Percentiles rank a stretch among this genome's conserved stretches.
phyloP scores from a whole-genome alignment of 1,139 yeast genomes.

The Debaryomycetaceae sp. region DNA sequence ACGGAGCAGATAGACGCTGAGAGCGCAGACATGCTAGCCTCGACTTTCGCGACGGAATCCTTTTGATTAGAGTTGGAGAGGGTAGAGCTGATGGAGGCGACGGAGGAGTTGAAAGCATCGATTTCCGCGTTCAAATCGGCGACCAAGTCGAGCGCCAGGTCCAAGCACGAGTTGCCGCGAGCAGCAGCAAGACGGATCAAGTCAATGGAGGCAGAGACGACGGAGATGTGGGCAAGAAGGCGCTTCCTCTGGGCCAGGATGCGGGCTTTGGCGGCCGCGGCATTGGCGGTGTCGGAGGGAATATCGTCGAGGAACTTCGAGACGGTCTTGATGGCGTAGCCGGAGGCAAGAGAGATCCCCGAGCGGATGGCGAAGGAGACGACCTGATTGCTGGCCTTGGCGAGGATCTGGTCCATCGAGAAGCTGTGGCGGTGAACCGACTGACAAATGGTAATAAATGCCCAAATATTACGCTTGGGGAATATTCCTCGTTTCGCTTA shows the following conservation, averaged over 20 bases:
- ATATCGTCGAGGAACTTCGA: conserved; percentile 47
- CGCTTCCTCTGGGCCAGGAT: conserved; percentile 32
- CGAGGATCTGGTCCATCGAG: conserved; percentile 15
- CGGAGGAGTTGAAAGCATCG: conserved; percentile 43
- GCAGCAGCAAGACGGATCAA: conserved; percentile 60
- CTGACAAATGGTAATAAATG: too few species aligned
- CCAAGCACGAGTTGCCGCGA: conserved; percentile 58
- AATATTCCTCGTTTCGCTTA: too few species aligned
- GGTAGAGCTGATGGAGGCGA: conserved; percentile 20
- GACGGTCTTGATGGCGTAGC: conserved; percentile 62
- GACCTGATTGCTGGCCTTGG: conserved; percentile 66
- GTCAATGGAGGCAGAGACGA: conserved; percentile 61
- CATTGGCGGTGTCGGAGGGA: too few species aligned
- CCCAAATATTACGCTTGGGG: too few species aligned
- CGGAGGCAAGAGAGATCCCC: conserved; percentile 66
- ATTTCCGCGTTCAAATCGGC: conserved; percentile 49
- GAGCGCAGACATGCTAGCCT: conserved; percentile 37
- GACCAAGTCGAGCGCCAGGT: conserved; percentile 46
- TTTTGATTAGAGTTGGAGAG: conserved; percentile 20
- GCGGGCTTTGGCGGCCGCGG: conserved; percentile 37
- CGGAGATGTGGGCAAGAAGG: conserved; percentile 49
- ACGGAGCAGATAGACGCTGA: conserved; percentile 51
- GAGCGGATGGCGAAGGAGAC: conserved; percentile 73
- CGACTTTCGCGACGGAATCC: conserved; percentile 37
- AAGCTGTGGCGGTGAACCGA: too few species aligned